Percentiles rank a stretch among this genome's conserved stretches.
Conservation (phyloP, 768 basidiomycete genomes). For the Psilocybe sp. region DNA sequence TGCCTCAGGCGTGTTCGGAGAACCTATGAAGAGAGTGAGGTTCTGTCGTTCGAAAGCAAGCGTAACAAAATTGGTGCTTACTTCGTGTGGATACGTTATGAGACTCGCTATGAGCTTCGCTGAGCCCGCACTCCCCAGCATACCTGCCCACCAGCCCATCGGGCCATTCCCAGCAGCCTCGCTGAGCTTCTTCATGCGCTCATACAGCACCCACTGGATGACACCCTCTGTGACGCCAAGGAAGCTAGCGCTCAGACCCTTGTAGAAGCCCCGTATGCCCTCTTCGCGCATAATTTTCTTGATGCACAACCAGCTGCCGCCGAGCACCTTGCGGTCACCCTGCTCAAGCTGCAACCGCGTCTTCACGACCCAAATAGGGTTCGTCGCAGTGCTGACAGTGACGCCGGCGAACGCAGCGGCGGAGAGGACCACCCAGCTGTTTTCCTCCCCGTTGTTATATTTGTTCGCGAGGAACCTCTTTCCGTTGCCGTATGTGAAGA, state of each 20-base stretch:
- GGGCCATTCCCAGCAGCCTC: constrained; percentile 48
- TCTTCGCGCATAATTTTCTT: constrained; percentile 76
- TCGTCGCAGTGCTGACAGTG: constrained; percentile 85
- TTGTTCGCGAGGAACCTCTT: constrained; percentile 84
- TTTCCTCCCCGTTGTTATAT: constrained; percentile 81
- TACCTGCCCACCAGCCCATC: constrained; percentile 67
- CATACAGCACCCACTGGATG: constrained; percentile 97
- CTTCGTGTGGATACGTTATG: constrained; percentile 98
- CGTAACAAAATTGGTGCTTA: constrained; percentile 28
- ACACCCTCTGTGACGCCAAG: constrained; percentile 94
- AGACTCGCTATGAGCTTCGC: constrained; percentile 93
- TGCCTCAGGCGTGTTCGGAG: constrained; percentile 91
- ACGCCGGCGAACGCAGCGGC: constrained; percentile 89
- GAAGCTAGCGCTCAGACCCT: constrained; percentile 92
- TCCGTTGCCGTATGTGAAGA: constrained; percentile 96
- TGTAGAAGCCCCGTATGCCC: constrained; percentile 88
- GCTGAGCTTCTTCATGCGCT: constrained; percentile 78
- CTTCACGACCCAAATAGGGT: constrained; percentile 99
- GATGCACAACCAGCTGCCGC: constrained; percentile 61
- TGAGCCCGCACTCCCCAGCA: constrained; percentile 87
- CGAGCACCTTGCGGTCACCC: constrained; percentile 29
- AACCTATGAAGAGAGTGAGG: constrained; percentile 51
- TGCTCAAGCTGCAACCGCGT: constrained; percentile 81
- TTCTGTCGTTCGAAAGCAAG: constrained; percentile 2
- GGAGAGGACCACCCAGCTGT: constrained; percentile 77